Conservation (phyloP, 495 filamentous ascomycete genomes). For the Talaromyces stipitatus region DNA sequence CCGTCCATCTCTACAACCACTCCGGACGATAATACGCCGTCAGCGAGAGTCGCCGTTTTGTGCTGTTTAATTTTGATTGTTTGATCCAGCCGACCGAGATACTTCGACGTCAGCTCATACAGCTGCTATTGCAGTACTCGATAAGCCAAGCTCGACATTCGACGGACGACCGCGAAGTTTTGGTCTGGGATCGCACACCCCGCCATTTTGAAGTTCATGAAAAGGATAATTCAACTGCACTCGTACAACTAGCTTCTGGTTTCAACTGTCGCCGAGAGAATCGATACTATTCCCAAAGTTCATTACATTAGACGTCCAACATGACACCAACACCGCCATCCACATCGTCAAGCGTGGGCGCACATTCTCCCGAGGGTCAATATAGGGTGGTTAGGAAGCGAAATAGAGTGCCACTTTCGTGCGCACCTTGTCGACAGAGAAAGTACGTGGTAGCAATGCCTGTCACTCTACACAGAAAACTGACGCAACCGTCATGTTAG, state of each 20-base stretch:
- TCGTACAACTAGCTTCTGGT: background rate
- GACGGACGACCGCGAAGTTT: background rate
- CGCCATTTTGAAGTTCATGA: background rate
- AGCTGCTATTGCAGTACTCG: background rate
- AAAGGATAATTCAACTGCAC: background rate
- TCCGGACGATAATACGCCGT: background rate
- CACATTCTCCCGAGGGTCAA: conserved; percentile 76
- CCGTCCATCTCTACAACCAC: background rate
- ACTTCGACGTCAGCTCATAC: background rate
- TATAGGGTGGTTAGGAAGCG: conserved; percentile 88
- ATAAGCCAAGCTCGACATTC: background rate
- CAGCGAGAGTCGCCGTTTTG: background rate
- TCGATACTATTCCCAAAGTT: background rate
- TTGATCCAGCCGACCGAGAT: background rate
- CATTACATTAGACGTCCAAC: conserved; percentile 8
- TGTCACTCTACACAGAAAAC: background rate
- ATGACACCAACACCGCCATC: conserved; percentile 95
- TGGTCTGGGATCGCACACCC: background rate
- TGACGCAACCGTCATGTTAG: conserved; percentile 25
- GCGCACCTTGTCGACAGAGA: conserved; percentile 85
- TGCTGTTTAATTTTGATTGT: background rate
- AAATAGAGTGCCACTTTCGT: conserved; percentile 91
- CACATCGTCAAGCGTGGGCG: conserved; percentile 64
- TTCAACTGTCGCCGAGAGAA: background rate
- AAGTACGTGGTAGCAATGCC: conserved; percentile 61